Conservation (phyloP, 768 basidiomycete species). For the Serendipita sp. region DNA sequence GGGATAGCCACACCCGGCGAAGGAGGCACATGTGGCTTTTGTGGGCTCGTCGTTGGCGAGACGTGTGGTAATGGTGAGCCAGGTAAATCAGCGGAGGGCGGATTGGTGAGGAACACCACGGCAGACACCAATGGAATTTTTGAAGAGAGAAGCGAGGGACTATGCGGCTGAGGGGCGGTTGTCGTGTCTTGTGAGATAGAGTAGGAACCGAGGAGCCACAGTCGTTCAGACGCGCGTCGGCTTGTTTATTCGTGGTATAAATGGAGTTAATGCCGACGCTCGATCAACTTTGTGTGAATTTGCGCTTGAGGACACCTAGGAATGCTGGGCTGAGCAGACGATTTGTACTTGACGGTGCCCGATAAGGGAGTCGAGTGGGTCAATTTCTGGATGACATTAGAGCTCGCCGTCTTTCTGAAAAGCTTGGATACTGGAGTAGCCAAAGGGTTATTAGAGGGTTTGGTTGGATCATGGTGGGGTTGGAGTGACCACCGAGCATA, state of each 20-base stretch:
- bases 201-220: background rate
- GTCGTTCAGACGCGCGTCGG: background rate
- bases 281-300: too few relatives aligned
- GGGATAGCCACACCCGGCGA: background rate
- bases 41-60: background rate
- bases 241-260: background rate
- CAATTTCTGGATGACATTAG: too few relatives aligned
- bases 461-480: background rate
- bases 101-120: too few relatives aligned
- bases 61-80: too few relatives aligned
- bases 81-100: too few relatives aligned
- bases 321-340: background rate
- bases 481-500: background rate
- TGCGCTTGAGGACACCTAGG: background rate
- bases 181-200: background rate
- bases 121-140: background rate
- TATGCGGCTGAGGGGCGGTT: background rate
- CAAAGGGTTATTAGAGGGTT: too few relatives aligned
- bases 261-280: too few relatives aligned
- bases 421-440: background rate
- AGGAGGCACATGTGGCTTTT: background rate
- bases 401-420: background rate
- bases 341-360: background rate
- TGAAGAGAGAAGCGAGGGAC: background rate
- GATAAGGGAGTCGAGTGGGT: too few relatives aligned